Evolutionary conservation across 495 filamentous ascomycete genomes (phyloP).

Genomic region (Annulohypoxylon bovei): DNA sequence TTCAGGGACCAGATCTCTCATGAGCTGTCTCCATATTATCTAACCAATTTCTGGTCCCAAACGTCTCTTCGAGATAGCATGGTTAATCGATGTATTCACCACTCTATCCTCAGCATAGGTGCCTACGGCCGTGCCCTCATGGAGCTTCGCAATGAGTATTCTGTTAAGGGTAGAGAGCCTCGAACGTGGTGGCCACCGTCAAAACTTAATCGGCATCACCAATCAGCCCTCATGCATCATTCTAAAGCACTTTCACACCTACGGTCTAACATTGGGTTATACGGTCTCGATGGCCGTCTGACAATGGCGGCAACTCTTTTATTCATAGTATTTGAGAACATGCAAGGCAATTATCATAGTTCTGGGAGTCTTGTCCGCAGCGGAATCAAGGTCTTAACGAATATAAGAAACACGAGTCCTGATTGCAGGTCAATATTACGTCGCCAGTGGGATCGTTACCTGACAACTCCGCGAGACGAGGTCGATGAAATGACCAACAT

Average conservation of each 20-base stretch:
- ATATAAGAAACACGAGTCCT: constrained; percentile 23
- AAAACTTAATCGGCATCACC: constrained; percentile 36
- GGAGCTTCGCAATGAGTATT: constrained; percentile 27
- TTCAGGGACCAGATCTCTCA: constrained; percentile 37
- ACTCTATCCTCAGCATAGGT: constrained; percentile 45
- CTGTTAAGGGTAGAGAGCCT: not conserved
- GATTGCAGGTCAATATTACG: constrained; percentile 30
- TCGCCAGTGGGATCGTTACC: constrained; percentile 32
- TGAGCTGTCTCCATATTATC: constrained; percentile 35
- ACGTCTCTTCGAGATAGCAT: constrained; percentile 38
- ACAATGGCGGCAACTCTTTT: constrained; percentile 41
- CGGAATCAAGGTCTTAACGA: constrained; percentile 40
- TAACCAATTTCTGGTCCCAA: constrained; percentile 36
- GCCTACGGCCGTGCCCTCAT: constrained; percentile 41
- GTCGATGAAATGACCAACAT: constrained; percentile 43
- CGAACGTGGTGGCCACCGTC: constrained; percentile 38
- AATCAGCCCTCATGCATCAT: constrained; percentile 39
- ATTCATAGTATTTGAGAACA: constrained; percentile 46
- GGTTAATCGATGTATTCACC: constrained; percentile 40
- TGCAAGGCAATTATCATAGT: constrained; percentile 45
- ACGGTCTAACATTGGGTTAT: constrained; percentile 32
- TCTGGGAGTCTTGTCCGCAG: constrained; percentile 41
- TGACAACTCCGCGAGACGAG: constrained; percentile 33
- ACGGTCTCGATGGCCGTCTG: constrained; percentile 35
- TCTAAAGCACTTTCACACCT: constrained; percentile 42